Conservation (phyloP, 1,284 basidiomycete species). For the Sporisorium exsertum region DNA sequence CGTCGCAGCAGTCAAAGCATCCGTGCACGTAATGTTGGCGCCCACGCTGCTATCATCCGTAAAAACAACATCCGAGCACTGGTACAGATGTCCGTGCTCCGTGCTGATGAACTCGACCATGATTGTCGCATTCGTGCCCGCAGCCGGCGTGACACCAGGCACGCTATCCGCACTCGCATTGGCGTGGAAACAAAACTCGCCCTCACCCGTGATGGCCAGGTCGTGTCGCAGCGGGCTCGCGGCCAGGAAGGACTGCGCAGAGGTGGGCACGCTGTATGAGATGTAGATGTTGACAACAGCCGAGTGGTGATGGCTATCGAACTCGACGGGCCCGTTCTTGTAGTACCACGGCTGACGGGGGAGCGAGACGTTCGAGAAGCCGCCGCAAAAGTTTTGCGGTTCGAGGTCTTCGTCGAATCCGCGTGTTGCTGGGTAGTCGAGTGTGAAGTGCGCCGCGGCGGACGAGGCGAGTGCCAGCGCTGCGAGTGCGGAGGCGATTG, state of each 20-base stretch:
- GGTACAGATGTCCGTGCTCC: constrained; percentile 46
- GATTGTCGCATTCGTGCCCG: constrained; percentile 42
- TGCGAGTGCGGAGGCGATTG: neutral
- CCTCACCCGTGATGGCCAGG: constrained; percentile 22
- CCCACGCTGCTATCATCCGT: constrained; percentile 21
- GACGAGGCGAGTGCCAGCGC: constrained; percentile 19
- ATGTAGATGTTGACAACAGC: constrained; percentile 52
- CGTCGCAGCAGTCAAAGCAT: constrained; percentile 15
- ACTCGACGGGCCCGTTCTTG: constrained; percentile 32
- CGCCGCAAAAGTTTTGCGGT: constrained; percentile 43
- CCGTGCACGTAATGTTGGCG: constrained; percentile 29
- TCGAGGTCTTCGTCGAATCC: constrained; percentile 53
- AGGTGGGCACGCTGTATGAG: constrained; percentile 25
- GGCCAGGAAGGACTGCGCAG: constrained; percentile 22
- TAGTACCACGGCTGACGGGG: constrained; percentile 42
- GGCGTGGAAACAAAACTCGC: constrained; percentile 47
- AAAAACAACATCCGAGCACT: constrained; percentile 45
- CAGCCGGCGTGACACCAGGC: constrained; percentile 1
- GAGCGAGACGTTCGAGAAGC: constrained; percentile 30
- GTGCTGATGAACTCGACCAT: constrained; percentile 50
- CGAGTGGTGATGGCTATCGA: constrained; percentile 46
- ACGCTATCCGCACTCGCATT: constrained; percentile 13
- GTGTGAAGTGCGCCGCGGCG: constrained; percentile 32
- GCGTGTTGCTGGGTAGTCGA: constrained; percentile 36
- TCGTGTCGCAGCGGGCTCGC: constrained; percentile 22